These are phyloP conservation scores for Usnea hakonensis DNA, from an alignment of 495 filamentous ascomycete genomes.

Conservation along the genomic window DNA sequence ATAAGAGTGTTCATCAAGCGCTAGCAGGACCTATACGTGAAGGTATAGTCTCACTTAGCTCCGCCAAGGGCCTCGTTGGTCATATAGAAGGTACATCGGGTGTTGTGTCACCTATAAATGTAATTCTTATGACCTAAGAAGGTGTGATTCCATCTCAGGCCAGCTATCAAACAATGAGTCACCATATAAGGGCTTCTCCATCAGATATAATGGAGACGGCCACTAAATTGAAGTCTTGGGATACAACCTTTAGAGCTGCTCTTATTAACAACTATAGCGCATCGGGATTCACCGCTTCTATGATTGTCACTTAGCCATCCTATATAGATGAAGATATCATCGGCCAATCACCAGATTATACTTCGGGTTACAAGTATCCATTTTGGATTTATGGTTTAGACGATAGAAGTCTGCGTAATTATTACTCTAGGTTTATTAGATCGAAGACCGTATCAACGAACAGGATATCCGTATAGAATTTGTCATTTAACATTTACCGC, in stretches of 20 bases:
- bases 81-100: conserved; percentile 35
- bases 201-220: conserved; percentile 22
- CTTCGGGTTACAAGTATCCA: conserved; percentile 22
- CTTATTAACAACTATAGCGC: conserved; percentile 37
- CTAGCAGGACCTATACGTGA: conserved; percentile 37
- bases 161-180: conserved; percentile 37
- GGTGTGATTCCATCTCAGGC: conserved; percentile 30
- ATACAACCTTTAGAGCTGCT: conserved; percentile 21
- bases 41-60: conserved; percentile 24
- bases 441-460: not conserved
- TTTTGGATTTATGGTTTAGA: conserved; percentile 32
- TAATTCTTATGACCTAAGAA: conserved; percentile 30
- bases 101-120: conserved; percentile 28
- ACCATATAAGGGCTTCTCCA: conserved; percentile 1
- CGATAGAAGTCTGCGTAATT: conserved; percentile 21
- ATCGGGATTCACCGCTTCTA: conserved; percentile 33
- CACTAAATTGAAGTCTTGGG: conserved; percentile 28
- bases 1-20: conserved; percentile 39
- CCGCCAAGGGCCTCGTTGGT: conserved; percentile 37
- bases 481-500: conserved; percentile 21
- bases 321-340: too few species aligned
- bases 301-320: conserved; percentile 17
- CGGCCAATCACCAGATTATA: too few species aligned
- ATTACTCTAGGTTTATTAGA: conserved; percentile 14
- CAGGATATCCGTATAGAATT: not conserved